Evolutionary conservation across 1,284 basidiomycete genomes (phyloP).

Genomic region (Neonothopanus nambi): DNA sequence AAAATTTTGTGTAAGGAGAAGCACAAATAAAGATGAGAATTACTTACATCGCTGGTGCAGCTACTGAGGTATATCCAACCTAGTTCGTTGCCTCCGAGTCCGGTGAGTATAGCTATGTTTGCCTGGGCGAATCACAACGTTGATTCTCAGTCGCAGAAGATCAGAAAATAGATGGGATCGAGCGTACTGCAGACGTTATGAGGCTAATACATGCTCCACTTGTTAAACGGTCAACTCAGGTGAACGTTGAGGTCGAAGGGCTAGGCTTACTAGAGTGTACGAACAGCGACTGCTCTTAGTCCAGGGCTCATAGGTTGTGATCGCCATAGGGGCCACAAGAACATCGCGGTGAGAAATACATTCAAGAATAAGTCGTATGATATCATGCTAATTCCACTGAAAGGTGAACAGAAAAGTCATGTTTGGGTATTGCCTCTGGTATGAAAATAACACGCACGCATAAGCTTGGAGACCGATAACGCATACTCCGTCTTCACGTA

Average conservation of each 20-base stretch:
- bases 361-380: slow-evolving; percentile 12
- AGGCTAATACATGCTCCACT: slow-evolving; percentile 14
- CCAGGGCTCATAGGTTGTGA: slow-evolving; percentile 12
- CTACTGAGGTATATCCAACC: slow-evolving; percentile 15
- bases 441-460: slow-evolving; percentile 4
- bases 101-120: slow-evolving; percentile 10
- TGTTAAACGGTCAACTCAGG: background rate
- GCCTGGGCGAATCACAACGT: background rate
- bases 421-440: background rate
- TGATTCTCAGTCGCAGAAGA: background rate
- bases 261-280: slow-evolving; percentile 9
- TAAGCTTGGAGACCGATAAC: slow-evolving; percentile 11
- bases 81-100: slow-evolving; percentile 10
- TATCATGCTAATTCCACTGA: slow-evolving; percentile 10
- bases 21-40: background rate
- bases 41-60: slow-evolving; percentile 11
- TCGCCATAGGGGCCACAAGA: slow-evolving; percentile 14
- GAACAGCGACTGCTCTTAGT: slow-evolving; percentile 7
- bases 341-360: slow-evolving; percentile 15
- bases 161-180: background rate
- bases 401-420: background rate
- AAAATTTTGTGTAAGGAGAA: too few relatives aligned
- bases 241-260: background rate
- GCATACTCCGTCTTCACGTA: slow-evolving; percentile 10
- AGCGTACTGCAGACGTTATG: slow-evolving; percentile 10